A percentile compares a stretch with the other conserved stretches of the same genome.
phyloP scores from a whole-genome alignment of 106 monocot genomes.

The Hemerocallis citrina region DNA sequence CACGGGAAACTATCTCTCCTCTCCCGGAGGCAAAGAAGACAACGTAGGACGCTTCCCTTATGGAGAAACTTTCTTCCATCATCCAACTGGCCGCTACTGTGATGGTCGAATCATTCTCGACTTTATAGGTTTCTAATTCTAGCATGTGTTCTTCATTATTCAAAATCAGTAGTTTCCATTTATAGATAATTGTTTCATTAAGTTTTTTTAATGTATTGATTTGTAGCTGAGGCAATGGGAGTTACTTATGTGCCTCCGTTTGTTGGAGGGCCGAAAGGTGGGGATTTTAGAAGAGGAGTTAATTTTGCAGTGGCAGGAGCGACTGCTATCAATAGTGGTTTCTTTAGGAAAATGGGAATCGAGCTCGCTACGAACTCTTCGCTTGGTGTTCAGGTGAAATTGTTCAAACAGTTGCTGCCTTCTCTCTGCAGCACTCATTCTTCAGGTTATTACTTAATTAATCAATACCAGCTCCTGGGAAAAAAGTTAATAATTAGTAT shows the following conservation, averaged over 20 bases:
- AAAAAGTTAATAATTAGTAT: no score
- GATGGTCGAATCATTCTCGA: conserved; percentile 13
- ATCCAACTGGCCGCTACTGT: conserved; percentile 44
- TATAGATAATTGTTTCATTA: no score
- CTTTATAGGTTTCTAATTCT: conserved; percentile 38
- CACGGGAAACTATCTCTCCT: conserved; percentile 46
- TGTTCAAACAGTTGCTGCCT: conserved; percentile 40
- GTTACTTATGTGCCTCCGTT: no score
- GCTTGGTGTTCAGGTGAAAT: conserved; percentile 24
- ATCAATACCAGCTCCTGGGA: no score
- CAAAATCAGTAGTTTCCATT: no score
- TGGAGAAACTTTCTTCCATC: conserved; percentile 47
- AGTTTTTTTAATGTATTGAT: no score
- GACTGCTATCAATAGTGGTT: conserved; percentile 31
- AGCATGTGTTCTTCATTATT: no score
- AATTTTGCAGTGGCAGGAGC: conserved; percentile 67
- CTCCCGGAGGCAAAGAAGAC: conserved; percentile 1
- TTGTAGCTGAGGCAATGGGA: no score
- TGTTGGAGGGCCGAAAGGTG: no score
- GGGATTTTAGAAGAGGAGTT: conserved; percentile 33
- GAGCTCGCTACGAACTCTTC: conserved; percentile 15
- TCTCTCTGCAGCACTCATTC: conserved; percentile 14
- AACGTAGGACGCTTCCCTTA: conserved; percentile 18
- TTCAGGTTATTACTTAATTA: no score
- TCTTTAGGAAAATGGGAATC: conserved; percentile 32